Percentiles rank a stretch among this genome's conserved stretches.
Conservation (phyloP, 768 basidiomycete species). For the Boletellus sp. region DNA sequence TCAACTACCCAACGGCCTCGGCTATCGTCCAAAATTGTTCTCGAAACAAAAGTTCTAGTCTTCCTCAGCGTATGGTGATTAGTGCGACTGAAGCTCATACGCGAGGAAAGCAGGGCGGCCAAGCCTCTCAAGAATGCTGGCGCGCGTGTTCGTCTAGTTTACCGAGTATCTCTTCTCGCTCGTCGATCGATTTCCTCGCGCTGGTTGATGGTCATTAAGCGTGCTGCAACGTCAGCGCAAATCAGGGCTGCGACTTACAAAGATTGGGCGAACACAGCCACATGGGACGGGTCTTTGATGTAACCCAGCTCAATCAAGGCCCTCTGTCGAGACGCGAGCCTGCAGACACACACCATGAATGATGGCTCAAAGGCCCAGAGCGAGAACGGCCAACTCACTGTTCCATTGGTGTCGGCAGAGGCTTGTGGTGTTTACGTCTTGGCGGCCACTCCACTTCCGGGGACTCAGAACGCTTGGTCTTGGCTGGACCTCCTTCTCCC, state of each 20-base stretch:
- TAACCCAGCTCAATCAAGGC: constrained; percentile 63
- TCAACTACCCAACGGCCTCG: too few species aligned
- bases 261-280: constrained; percentile 55
- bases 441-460: constrained; percentile 63
- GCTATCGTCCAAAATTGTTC: too few species aligned
- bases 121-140: background rate
- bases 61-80: too few species aligned
- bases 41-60: too few species aligned
- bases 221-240: background rate
- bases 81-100: background rate
- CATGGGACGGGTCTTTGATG: constrained; percentile 49
- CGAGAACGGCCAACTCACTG: constrained; percentile 39
- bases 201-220: constrained; percentile 24
- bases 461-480: constrained; percentile 19
- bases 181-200: constrained; percentile 39
- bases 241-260: constrained; percentile 48
- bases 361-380: background rate
- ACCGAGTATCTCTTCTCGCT: constrained; percentile 40
- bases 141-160: constrained; percentile 38
- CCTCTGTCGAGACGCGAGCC: constrained; percentile 50
- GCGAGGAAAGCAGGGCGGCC: too few species aligned
- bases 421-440: constrained; percentile 51
- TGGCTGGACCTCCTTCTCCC: background rate
- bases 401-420: constrained; percentile 43
- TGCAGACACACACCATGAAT: constrained; percentile 22